Evolutionary conservation across 2,329 filamentous ascomycete species (phyloP), one percentile per base, ranked within the genome.

Genomic region (Cercospora sp.): DNA sequence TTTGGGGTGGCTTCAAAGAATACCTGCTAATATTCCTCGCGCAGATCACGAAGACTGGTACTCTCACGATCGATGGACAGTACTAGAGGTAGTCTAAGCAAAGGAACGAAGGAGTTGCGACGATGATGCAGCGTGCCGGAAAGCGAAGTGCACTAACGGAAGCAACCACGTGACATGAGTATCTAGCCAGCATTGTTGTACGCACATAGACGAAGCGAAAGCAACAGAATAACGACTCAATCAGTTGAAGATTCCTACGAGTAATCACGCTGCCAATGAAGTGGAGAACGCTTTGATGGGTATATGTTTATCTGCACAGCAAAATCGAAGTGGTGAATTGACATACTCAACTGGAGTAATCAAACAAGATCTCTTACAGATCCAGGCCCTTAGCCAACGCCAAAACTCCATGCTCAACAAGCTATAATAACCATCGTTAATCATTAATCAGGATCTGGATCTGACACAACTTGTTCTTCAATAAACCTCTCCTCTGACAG

Each of bases 41-140:
- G 24, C 49, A 55, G 49, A 85, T 89, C 55, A 87, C 86, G 12
- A 90, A 90, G 81, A 90, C 88, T 0, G 88, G 88, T 8, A 90
- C 88, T 0, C 79, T 90, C 71, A 89, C 87, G 0, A 74, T 90
- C 60, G 85, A 86, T 61, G 85, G 81, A 3, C 85, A 87, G 70
- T 86, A 85, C 72, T 86, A 75, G 72, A 55, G 12, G 49, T 55
- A 6, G 49, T 28, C 24, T 5, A 28, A 63, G 16, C 9, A 21
- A 40, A 63, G 24, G 49, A 55, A 28, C 5, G 24, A 55, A 16
- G 24, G 3, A 28, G 12, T n/a, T 6, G 26, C 3, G 21, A 55
- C 4, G 21, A 53, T 28, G 24, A 55, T 24, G 45, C 6, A n/a
- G 37, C 37, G 37, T 43, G 37, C 13, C 37, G 16, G 37, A 43